Conservation (phyloP, 1,284 basidiomycete species). For the Filobasidium uniguttulatum region DNA sequence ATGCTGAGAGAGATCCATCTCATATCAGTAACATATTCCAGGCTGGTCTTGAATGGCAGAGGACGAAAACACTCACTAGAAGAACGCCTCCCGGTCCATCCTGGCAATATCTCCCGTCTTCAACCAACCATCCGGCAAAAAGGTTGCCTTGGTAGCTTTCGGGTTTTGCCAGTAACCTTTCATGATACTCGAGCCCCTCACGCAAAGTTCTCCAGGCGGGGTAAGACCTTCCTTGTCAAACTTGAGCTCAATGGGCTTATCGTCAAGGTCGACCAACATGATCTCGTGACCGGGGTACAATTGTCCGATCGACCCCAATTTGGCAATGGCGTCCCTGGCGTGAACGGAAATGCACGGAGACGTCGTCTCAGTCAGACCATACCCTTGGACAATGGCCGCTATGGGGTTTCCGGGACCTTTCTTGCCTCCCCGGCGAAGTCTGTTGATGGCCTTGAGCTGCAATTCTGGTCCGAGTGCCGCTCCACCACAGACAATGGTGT, state of each 20-base stretch:
- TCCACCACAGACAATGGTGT: constrained; percentile 56
- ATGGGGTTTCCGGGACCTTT: not conserved
- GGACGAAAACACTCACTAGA: constrained; percentile 9
- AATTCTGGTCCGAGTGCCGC: constrained; percentile 51
- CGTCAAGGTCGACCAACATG: constrained; percentile 46
- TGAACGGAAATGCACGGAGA: constrained; percentile 34
- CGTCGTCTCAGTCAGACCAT: constrained; percentile 41
- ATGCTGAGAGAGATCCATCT: constrained; percentile 47
- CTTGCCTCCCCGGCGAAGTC: not conserved
- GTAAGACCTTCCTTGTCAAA: constrained; percentile 2
- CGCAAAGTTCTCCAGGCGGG: constrained; percentile 60
- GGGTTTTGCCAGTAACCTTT: constrained; percentile 53
- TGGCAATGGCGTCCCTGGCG: constrained; percentile 17
- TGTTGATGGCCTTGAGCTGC: not conserved
- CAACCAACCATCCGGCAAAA: constrained; percentile 56
- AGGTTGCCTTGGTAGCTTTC: constrained; percentile 49
- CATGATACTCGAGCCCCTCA: constrained; percentile 64
- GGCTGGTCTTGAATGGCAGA: too few relatives aligned
- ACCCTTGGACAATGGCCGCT: constrained; percentile 18
- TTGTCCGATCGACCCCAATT: constrained; percentile 50
- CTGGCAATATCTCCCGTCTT: constrained; percentile 66
- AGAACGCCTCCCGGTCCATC: constrained; percentile 46
- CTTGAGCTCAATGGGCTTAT: constrained; percentile 6
- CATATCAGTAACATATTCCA: not conserved
- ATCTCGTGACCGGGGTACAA: constrained; percentile 67